Evolutionary conservation across 306 rosid genomes (phyloP).

Genomic region (Begonia masoniana): DNA sequence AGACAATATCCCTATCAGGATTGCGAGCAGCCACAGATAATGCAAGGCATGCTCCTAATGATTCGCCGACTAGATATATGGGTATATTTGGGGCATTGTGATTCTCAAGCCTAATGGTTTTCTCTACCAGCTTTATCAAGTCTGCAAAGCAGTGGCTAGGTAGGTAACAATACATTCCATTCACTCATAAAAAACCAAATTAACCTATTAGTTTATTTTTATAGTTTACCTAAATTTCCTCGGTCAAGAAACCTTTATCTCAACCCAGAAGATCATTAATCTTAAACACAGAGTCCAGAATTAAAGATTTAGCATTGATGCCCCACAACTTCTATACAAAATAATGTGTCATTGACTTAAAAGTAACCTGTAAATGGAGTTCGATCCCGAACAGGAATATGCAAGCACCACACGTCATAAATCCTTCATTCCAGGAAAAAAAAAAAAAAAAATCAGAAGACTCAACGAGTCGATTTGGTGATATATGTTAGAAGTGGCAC

Average conservation of each 20-base stretch:
- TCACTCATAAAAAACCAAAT: too few relatives aligned
- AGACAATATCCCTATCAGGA: conserved; percentile 66
- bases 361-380: conserved; percentile 52
- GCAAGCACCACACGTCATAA: conserved; percentile 83
- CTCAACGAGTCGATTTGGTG: neutral
- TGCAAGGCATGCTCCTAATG: conserved; percentile 82
- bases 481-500: neutral
- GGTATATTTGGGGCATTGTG: conserved; percentile 50
- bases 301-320: too few relatives aligned
- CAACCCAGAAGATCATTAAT: too few relatives aligned
- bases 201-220: too few relatives aligned
- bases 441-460: conserved; percentile 8
- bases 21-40: conserved; percentile 71
- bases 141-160: conserved; percentile 20
- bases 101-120: conserved; percentile 41
- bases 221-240: too few relatives aligned
- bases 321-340: too few relatives aligned
- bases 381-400: conserved; percentile 67
- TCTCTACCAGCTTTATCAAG: conserved; percentile 60
- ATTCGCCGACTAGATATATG: conserved; percentile 77
- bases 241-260: too few relatives aligned
- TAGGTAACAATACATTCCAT: too few relatives aligned
- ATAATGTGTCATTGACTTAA: neutral
- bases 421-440: conserved; percentile 36
- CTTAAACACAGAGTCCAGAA: too few relatives aligned